Percentiles rank a stretch among this genome's conserved stretches.
These are phyloP conservation scores for Blepharisma undulans DNA, from an alignment of 169 alveolate species.

Conservation along the genomic window DNA sequence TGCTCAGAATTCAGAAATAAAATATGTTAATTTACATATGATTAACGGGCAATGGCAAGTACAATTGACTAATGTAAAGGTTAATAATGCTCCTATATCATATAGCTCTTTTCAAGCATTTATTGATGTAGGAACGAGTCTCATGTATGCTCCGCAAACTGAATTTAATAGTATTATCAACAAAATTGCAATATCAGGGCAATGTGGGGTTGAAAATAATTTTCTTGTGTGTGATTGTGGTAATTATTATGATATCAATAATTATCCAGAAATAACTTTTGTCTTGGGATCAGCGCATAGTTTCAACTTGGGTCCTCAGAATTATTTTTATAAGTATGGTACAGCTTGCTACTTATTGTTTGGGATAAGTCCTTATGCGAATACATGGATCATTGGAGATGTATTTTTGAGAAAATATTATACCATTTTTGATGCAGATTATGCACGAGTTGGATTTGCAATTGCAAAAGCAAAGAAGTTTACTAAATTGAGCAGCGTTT, in stretches of 20 bases:
- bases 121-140: constrained; percentile 26
- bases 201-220: background rate
- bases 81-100: background rate
- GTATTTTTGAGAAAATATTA: constrained; percentile 32
- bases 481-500: background rate
- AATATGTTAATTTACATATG: background rate
- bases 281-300: background rate
- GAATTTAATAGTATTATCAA: background rate
- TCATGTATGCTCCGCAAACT: background rate
- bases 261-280: background rate
- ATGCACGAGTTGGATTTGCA: constrained; percentile 29
- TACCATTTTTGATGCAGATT: constrained; percentile 29
- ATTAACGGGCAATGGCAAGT: background rate
- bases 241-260: background rate
- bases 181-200: background rate
- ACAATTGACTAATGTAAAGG: background rate
- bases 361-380: background rate
- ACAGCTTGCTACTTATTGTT: background rate
- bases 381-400: constrained; percentile 26
- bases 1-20: background rate
- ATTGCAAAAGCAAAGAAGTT: background rate
- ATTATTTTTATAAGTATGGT: background rate
- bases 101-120: background rate
- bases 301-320: background rate
- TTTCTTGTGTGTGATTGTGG: constrained; percentile 10